Base-by-base conservation (phyloP, 139 green algal species). In the Chlamydomonas schloesseri region DNA sequence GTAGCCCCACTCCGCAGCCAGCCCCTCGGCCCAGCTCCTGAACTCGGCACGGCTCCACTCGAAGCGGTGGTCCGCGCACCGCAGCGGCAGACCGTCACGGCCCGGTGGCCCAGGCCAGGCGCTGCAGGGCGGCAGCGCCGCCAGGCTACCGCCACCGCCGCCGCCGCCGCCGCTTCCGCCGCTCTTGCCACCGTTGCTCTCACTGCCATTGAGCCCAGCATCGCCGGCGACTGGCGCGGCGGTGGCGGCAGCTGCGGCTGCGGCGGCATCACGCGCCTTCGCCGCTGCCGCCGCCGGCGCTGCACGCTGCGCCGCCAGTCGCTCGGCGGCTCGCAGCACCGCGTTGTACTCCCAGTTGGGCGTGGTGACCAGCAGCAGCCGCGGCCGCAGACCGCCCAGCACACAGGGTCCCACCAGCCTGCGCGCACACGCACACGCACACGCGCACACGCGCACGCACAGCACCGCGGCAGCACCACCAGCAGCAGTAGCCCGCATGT, bases 291-390 rank as follows among this genome's bases (percentile, higher is more conserved):
- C 8, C 8, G 6, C 42, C 42, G 42, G 42, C 46, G 34, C n/a
- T 53, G 24, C 31, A 47, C 42, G 34, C 70, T 60, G 37, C 50
- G 50, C n/a, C 72, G 50, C 50, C 72, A 47, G 17, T 15, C 5
- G 3, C 81, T 88, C 82, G 24, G 13, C 47, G 33, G 18, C 24
- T 31, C 85, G 62, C 55, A 93, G 84, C 1, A 95, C 80, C 1
- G 57, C 60, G 72, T 96, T 96, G 89, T 96, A 96, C 80, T 96
- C 93, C 70, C 75, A 88, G 83, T 96, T 96, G 70, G 93, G 93
- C 9, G 93, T 96, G 67, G 90, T 94, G 36, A 95, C 84, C n/a
- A 95, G 29, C 34, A 93, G 77, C 26, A 91, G 24, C 33, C 76
- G 57, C 8, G 93, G 93, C 23, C 71, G 74, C 67, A 96, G 87